Conservation (phyloP, 345 rosid species). For the Iberis pinnata region DNA sequence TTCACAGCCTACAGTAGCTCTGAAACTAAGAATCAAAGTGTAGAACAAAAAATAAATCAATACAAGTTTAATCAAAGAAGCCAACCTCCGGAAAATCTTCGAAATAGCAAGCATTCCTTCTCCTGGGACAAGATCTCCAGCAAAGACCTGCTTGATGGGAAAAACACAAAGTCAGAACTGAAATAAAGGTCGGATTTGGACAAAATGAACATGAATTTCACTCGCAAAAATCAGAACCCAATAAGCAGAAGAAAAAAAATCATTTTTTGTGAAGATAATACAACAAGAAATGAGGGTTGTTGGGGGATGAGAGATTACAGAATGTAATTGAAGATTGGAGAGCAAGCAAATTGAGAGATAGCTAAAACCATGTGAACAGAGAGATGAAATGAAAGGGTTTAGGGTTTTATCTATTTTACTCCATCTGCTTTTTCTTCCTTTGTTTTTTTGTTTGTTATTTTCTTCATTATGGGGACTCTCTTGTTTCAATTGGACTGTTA, state of each 20-base stretch:
- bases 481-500: no score
- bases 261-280: not conserved
- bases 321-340: not conserved
- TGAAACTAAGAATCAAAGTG: no score
- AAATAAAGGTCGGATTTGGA: slow-evolving; percentile 13
- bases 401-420: slow-evolving; percentile 9
- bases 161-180: not conserved
- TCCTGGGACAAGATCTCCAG: slow-evolving; percentile 10
- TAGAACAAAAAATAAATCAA: no score
- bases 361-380: slow-evolving; percentile 3
- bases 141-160: no score
- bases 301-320: slow-evolving; percentile 6
- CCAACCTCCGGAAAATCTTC: slow-evolving; percentile 29
- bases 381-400: not conserved
- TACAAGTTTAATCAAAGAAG: not conserved
- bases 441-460: not conserved
- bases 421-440: not conserved
- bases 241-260: not conserved
- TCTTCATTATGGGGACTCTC: no score
- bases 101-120: slow-evolving; percentile 28
- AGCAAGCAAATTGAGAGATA: slow-evolving; percentile 1
- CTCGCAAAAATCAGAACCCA: slow-evolving; percentile 8
- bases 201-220: slow-evolving; percentile 5
- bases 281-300: not conserved
- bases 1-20: no score